Conservation (phyloP, 176 grass and related monocot species). For the Aegilops sharonensis region DNA sequence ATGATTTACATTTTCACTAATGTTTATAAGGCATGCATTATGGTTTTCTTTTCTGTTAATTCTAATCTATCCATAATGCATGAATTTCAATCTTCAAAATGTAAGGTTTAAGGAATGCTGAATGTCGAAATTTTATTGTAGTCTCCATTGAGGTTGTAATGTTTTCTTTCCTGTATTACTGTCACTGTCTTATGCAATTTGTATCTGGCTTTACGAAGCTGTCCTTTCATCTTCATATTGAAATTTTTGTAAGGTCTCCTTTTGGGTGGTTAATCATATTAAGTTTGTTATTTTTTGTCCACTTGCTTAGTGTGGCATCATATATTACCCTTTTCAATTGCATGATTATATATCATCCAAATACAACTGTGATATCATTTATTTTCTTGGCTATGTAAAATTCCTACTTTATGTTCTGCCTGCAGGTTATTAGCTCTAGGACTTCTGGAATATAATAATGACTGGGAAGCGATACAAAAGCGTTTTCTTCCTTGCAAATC, state of each 20-base stretch:
- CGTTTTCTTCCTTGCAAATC: constrained; percentile 94
- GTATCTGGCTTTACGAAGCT: constrained; percentile 24
- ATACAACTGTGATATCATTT: constrained; percentile 9
- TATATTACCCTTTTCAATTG: constrained; percentile 1
- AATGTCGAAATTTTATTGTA: constrained; percentile 23
- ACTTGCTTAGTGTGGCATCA: constrained; percentile 7
- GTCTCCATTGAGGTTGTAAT: not conserved
- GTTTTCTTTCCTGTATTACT: constrained; percentile 21
- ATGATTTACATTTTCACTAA: constrained; percentile 20
- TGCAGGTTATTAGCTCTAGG: constrained; percentile 92
- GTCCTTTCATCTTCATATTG: not conserved
- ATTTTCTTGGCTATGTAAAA: not conserved
- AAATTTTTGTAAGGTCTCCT: not conserved
- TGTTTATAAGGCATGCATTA: not conserved
- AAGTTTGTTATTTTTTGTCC: constrained; percentile 17
- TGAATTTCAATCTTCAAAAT: constrained; percentile 28
- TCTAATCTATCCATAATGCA: not conserved
- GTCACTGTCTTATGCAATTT: constrained; percentile 19
- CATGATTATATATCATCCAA: not conserved
- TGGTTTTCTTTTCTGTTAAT: constrained; percentile 10
- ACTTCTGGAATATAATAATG: constrained; percentile 80
- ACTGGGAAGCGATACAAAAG: constrained; percentile 83
- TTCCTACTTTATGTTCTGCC: constrained; percentile 16
- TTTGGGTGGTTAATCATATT: constrained; percentile 26
- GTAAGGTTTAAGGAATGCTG: not conserved